Percentiles rank a stretch among this genome's conserved stretches.
Evolutionary conservation across 2,329 filamentous ascomycete species (phyloP).

Genomic region (Fusarium concolor): DNA sequence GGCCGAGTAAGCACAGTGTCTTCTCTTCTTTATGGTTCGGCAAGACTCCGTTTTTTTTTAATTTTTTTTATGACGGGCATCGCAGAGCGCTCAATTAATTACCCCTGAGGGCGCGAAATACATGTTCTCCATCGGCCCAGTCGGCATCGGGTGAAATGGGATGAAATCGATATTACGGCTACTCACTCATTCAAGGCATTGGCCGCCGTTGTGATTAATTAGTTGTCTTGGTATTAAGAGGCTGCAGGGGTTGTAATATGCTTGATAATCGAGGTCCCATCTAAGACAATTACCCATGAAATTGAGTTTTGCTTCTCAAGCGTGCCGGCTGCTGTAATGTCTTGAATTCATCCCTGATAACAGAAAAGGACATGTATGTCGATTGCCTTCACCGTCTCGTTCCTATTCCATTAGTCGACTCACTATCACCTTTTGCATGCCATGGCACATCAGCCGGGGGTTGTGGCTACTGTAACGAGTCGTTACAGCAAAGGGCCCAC

Average conservation of each 20-base stretch:
- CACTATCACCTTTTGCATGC: conserved; percentile 27
- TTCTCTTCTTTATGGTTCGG: conserved; percentile 13
- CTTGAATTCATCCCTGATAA: conserved; percentile 20
- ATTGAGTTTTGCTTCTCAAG: conserved; percentile 25
- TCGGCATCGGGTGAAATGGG: conserved; percentile 34
- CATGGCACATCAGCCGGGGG: conserved; percentile 22
- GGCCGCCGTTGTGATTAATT: conserved; percentile 33
- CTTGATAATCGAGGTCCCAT: conserved; percentile 19
- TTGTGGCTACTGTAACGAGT: conserved; percentile 24
- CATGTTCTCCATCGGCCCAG: conserved; percentile 37
- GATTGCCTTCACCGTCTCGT: conserved; percentile 32
- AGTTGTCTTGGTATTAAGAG: conserved; percentile 23
- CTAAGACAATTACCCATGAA: conserved; percentile 18
- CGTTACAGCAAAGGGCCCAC: background rate
- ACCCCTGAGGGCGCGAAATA: conserved; percentile 39
- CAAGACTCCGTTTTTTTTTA: conserved; percentile 29
- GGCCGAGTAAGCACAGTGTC: conserved; percentile 40
- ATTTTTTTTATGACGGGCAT: conserved; percentile 31
- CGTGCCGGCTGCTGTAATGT: conserved; percentile 11
- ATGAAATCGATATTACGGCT: conserved; percentile 25
- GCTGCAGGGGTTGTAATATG: conserved; percentile 17
- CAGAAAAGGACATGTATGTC: background rate
- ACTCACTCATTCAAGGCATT: conserved; percentile 15
- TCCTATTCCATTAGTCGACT: conserved; percentile 17
- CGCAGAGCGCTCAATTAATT: conserved; percentile 12